Base-by-base conservation (phyloP, 495 filamentous ascomycete species). In the Penicillium herquei region DNA sequence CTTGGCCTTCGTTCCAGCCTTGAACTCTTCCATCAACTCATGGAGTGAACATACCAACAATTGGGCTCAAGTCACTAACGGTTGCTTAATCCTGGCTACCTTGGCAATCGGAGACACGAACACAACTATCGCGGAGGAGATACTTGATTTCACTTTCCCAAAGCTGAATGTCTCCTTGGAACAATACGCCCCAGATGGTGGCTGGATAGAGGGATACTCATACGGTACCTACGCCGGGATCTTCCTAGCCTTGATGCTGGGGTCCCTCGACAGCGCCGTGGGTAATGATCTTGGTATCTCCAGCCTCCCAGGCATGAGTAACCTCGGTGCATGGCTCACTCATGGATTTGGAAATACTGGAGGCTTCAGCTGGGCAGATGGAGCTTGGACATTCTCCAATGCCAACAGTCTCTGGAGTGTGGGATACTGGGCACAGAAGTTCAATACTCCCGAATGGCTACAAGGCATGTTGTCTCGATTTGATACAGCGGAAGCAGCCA, bases 1-100 rank as follows among this genome's bases (percentile, higher is more conserved):
- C 9, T 21, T 21, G 17, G 41, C 41, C 0, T 44, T 44, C 7
- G 9, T 26, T 3, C 41, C 41, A 4, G 41, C 41, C 2, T 12
- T 44, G 7, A 44, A 44, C 17, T 26, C 41, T 3, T 44, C 41
- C 13, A 44, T 44, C 17, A 30, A 44, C 13, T 44, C 41, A 11
- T 44, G 41, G 41, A 44, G 41, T 18, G 41, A 44, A 12, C 41
- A 44, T 44, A 44, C 41, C 41, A 44, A 44, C n/a, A 44, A 44
- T 11, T 44, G 41, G 41, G 41, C 41, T 8, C 41, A 44, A 11
- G 41, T 44, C 0, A 44, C 41, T 2, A 26, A 44, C 13, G 41
- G 17, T 4, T 44, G 41, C 17, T 26, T 44, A 7, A 44, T 44
- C 18, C 18, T 44, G 11, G 41, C 17, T 3, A n/a, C 41, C 2